A percentile compares a stretch with the other conserved stretches of the same genome.
phyloP scores from a whole-genome alignment of 345 rosid species.

The Eucalyptus microcorys region DNA sequence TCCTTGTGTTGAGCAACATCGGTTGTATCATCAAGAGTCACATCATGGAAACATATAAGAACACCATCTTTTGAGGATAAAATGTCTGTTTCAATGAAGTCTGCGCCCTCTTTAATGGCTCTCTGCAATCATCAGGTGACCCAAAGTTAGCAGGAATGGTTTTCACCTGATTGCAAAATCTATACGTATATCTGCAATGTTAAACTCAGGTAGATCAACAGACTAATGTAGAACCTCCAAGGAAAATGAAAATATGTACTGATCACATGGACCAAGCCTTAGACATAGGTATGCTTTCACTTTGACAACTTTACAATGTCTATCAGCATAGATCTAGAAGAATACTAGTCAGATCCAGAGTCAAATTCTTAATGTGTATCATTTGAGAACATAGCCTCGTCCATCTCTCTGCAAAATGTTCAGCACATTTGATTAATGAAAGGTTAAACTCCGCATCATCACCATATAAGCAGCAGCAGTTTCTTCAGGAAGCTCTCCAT shows the following conservation, averaged over 20 bases:
- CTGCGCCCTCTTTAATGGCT: slow-evolving; percentile 91
- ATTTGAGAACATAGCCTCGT: not conserved
- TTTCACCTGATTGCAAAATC: not conserved
- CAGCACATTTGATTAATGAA: not conserved
- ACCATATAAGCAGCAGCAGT: slow-evolving; percentile 86
- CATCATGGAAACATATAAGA: slow-evolving; percentile 78
- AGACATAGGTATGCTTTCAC: not conserved
- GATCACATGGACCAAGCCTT: not conserved
- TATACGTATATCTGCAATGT: not conserved
- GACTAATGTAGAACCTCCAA: not conserved
- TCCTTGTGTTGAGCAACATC: slow-evolving; percentile 63
- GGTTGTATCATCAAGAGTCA: slow-evolving; percentile 66
- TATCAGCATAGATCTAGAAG: not conserved
- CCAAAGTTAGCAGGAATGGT: not conserved
- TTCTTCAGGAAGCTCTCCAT: slow-evolving; percentile 95
- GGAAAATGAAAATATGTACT: not conserved
- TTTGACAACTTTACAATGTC: not conserved
- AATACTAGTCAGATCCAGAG: not conserved
- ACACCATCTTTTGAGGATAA: slow-evolving; percentile 73
- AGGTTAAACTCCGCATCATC: not conserved
- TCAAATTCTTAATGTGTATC: not conserved
- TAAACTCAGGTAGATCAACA: not conserved
- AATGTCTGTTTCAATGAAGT: slow-evolving; percentile 87
- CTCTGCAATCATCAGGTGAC: slow-evolving; percentile 35
- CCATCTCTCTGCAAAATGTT: not conserved